phyloP scores from a whole-genome alignment of 192 early-diverging fungal genomes.

The Dissophora ornata region DNA sequence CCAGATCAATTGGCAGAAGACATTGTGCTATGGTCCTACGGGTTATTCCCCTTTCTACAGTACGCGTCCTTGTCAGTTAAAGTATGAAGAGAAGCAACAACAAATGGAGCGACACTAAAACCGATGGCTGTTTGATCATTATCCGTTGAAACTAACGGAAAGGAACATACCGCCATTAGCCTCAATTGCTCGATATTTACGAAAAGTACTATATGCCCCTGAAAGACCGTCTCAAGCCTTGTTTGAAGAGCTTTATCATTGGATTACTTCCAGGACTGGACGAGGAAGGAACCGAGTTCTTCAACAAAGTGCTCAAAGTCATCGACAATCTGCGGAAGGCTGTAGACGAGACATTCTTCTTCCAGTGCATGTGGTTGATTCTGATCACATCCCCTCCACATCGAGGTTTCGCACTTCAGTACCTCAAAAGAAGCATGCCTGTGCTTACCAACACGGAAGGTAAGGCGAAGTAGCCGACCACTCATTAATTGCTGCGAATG shows the following conservation, averaged over 20 bases:
- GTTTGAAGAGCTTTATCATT: slow-evolving; percentile 82
- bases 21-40: slow-evolving; percentile 86
- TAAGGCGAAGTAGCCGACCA: not conserved
- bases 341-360: slow-evolving; percentile 84
- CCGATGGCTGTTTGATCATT: no score
- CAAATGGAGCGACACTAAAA: no score
- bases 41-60: slow-evolving; percentile 92
- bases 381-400: slow-evolving; percentile 76
- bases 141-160: no score
- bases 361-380: slow-evolving; percentile 84
- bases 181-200: slow-evolving; percentile 82
- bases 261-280: slow-evolving; percentile 88
- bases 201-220: slow-evolving; percentile 82
- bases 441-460: slow-evolving; percentile 74
- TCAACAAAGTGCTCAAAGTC: slow-evolving; percentile 71
- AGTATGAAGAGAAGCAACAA: no score
- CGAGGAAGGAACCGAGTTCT: slow-evolving; percentile 89
- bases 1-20: slow-evolving; percentile 81
- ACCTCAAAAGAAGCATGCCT: slow-evolving; percentile 79
- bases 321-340: slow-evolving; percentile 69
- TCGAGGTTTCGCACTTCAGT: slow-evolving; percentile 80
- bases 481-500: not conserved
- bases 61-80: slow-evolving; percentile 85
- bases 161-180: no score
- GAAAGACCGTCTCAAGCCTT: slow-evolving; percentile 73